phyloP scores from a whole-genome alignment of 768 basidiomycete species.

The Pleurotus citrinopileatus region DNA sequence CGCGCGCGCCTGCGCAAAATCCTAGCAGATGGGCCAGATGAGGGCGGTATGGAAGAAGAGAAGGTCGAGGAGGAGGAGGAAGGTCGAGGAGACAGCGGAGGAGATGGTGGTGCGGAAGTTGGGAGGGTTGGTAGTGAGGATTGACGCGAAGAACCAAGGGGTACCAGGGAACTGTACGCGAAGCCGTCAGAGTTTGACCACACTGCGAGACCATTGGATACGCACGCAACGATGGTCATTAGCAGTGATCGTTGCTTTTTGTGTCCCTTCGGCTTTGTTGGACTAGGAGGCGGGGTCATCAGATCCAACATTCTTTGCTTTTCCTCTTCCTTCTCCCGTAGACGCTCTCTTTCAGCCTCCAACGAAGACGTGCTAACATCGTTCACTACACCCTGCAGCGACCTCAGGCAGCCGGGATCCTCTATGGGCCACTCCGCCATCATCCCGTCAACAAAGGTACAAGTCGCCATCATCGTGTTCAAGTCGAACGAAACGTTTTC shows the following conservation, averaged over 20 bases:
- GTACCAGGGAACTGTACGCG: slow-evolving; percentile 19
- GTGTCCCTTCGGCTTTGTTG: slow-evolving; percentile 43
- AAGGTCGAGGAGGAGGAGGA: slow-evolving; percentile 21
- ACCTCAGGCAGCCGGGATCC: slow-evolving; percentile 34
- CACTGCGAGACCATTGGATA: slow-evolving; percentile 7
- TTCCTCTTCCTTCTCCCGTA: slow-evolving; percentile 29
- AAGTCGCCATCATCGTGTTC: slow-evolving; percentile 39
- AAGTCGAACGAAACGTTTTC: slow-evolving; percentile 65
- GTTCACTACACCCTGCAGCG: slow-evolving; percentile 47
- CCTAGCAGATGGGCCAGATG: slow-evolving; percentile 31
- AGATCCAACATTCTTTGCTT: slow-evolving; percentile 17
- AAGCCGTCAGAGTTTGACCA: slow-evolving; percentile 16
- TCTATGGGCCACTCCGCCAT: slow-evolving; percentile 44
- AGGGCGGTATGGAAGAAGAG: slow-evolving; percentile 10
- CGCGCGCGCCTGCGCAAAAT: slow-evolving; percentile 59
- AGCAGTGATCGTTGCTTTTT: slow-evolving; percentile 71
- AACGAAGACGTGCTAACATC: slow-evolving; percentile 50
- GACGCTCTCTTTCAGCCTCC: slow-evolving; percentile 35
- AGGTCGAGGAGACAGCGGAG: slow-evolving; percentile 26
- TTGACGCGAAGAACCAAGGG: slow-evolving; percentile 29
- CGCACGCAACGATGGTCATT: slow-evolving; percentile 65
- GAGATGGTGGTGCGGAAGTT: slow-evolving; percentile 25
- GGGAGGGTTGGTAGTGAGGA: slow-evolving; percentile 27
- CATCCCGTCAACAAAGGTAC: slow-evolving; percentile 57
- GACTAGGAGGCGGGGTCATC: slow-evolving; percentile 18